Evolutionary conservation across 176 grass and related monocot species (phyloP).

Genomic region (Metroxylon sagu): DNA sequence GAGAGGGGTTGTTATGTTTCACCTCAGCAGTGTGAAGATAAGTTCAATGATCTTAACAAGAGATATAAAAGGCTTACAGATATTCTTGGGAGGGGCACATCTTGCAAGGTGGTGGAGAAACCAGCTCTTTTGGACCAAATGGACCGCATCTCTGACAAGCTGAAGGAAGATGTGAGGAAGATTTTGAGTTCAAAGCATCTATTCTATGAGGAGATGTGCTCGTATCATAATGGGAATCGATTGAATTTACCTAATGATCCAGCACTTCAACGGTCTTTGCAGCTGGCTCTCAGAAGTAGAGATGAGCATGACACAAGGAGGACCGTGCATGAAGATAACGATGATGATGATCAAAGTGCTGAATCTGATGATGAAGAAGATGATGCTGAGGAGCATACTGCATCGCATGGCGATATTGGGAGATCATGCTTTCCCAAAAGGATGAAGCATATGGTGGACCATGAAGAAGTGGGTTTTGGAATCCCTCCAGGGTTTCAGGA

Average conservation of each 20-base stretch:
- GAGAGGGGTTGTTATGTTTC: slow-evolving; percentile 78
- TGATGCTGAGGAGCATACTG: slow-evolving; percentile 42
- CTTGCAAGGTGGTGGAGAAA: slow-evolving; percentile 75
- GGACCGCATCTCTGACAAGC: slow-evolving; percentile 68
- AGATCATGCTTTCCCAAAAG: slow-evolving; percentile 40
- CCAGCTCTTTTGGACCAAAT: slow-evolving; percentile 61
- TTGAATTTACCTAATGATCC: slow-evolving; percentile 65
- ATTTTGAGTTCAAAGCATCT: slow-evolving; percentile 88
- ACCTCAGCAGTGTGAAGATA: slow-evolving; percentile 93
- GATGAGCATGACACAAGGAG: slow-evolving; percentile 48
- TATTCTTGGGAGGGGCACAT: slow-evolving; percentile 74
- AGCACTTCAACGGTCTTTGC: slow-evolving; percentile 61
- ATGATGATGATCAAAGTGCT: slow-evolving; percentile 49
- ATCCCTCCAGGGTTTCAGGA: slow-evolving; percentile 30
- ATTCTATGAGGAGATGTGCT: slow-evolving; percentile 96
- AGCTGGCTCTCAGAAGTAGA: slow-evolving; percentile 60
- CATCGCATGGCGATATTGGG: slow-evolving; percentile 27
- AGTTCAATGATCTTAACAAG: slow-evolving; percentile 99
- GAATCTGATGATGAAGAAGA: slow-evolving; percentile 54
- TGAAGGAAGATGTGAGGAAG: slow-evolving; percentile 91
- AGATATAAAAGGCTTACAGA: slow-evolving; percentile 91
- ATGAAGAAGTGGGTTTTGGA: slow-evolving; percentile 33
- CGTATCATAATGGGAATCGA: slow-evolving; percentile 89
- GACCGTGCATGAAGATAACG: slow-evolving; percentile 30
- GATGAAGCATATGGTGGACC: slow-evolving; percentile 24